Evolutionary conservation across 73 alveolate genomes (phyloP), one percentile per base, ranked within the genome.

Genomic region (Blepharisma stoltei): DNA sequence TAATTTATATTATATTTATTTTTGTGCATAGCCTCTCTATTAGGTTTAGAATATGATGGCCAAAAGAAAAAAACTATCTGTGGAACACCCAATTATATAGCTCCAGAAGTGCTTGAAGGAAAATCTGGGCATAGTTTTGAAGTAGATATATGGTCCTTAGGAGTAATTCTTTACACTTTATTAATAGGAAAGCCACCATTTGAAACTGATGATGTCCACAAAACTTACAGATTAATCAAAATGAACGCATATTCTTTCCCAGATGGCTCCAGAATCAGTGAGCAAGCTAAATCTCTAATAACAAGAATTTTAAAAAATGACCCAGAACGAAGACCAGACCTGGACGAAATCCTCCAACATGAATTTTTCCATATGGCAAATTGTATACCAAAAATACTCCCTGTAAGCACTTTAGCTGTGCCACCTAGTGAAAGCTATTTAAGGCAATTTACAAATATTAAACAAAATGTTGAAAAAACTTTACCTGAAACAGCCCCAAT

Each of bases 61-160:
- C 95, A 92, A 37, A 80, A 93, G 79, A 92, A 90, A 70, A 70
- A 82, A 32, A 86, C 97, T 0, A 70, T 92, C 45, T 92, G 97
- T 55, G 97, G 97, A 0, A 89, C 96, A 1, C 94, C 96, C 0
- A 83, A 89, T 52, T 89, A 89, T 67, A 86, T 92, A 0, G 96
- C 98, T 6, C 98, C 98, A 8, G 98, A 92, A 71, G 89, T 92
- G 23, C 67, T 92, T 46, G 80, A 86, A 14, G 81, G 80, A 5
- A 83, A 89, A 50, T 50, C 70, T 45, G 96, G 96, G 7, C 94
- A 67, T 67, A 54, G 78, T 6, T 67, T 67, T 67, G 78, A 67
- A 25, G 78, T 67, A 1, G 78, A 67, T 67, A 44, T 67, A 11
- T 67, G 48, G 21, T 67, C 78, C 0, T 18, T 67, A 6, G 78